phyloP scores from a whole-genome alignment of 2,329 filamentous ascomycete genomes.

The Alternaria rosae region DNA sequence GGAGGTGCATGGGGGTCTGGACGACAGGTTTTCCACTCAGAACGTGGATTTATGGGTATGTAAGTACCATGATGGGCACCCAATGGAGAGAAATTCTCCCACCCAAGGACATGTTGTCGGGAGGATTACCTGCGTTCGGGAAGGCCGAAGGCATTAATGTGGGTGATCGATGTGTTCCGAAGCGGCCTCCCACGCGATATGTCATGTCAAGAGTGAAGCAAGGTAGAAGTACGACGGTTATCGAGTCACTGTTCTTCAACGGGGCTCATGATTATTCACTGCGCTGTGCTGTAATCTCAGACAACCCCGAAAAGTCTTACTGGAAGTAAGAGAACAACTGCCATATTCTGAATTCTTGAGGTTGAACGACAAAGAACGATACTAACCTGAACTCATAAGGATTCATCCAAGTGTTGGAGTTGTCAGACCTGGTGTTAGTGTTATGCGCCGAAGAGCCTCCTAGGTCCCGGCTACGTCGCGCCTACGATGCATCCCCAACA shows the following conservation, averaged over 20 bases:
- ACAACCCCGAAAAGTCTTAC: neutral
- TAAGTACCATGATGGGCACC: slow-evolving; percentile 43
- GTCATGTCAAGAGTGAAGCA: slow-evolving; percentile 12
- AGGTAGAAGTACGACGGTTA: neutral
- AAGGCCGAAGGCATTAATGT: slow-evolving; percentile 9
- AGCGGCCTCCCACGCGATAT: slow-evolving; percentile 12
- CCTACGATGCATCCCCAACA: slow-evolving; percentile 2
- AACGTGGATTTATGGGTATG: neutral
- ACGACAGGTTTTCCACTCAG: slow-evolving; percentile 15
- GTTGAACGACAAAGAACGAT: neutral
- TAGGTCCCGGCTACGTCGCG: neutral
- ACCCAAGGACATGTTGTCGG: slow-evolving; percentile 20
- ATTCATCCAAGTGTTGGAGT: neutral
- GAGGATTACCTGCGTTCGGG: slow-evolving; percentile 20
- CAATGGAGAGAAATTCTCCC: slow-evolving; percentile 28
- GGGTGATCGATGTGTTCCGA: slow-evolving; percentile 1
- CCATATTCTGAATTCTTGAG: neutral
- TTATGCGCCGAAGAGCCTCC: neutral
- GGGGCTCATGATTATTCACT: neutral
- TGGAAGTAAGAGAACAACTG: neutral
- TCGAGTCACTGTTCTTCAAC: neutral
- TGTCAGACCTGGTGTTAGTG: neutral
- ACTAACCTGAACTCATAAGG: neutral
- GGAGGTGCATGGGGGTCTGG: slow-evolving; percentile 13
- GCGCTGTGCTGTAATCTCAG: neutral